Base-by-base conservation (phyloP, 2,329 filamentous ascomycete species). In the Pseudocercospora eumusae region DNA sequence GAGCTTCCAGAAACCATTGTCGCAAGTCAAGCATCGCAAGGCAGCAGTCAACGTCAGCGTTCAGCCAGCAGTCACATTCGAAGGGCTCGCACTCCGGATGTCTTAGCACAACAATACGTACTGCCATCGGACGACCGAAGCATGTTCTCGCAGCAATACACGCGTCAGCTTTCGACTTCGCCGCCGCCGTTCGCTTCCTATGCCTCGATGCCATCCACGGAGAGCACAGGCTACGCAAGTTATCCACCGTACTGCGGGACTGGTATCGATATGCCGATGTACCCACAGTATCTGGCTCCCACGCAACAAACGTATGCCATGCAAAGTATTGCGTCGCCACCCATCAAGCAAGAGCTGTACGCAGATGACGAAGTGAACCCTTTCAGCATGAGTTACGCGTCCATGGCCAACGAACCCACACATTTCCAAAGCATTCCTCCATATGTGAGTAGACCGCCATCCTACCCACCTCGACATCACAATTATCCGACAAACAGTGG, bases 91-190 rank as follows among this genome's bases (percentile, higher is more conserved):
- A 73, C 69, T 18, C 69, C 71, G 10, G 69, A 70, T 10, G 63
- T 69, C 10, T 60, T 73, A 11, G 58, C 66, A 25, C 71, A 71
- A 57, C 70, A 73, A 60, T 73, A 73, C 59, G 62, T 70, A 27
- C 64, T 72, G 15, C 70, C 72, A 11, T 68, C 70, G 8, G 88
- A 92, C 70, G 87, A 91, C 68, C 79, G 81, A 61, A 71, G 86
- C 64, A 82, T 90, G 77, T 91, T 90, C 76, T 77, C 81, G 31
- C 81, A 84, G 60, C 86, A 88, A 72, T 87, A 87, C 73, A 86
- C 86, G 57, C 84, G 89, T 61, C 87, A 89, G 69, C 80, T 88
- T 60, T 91, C 88, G 40, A 84, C 87, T 73, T 90, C 88, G 60
- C 89, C 89, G 57, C 88, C 88, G 60, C 85, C 88, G 56, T 88